Conservation (phyloP, 805 yeast genomes). For the Monosporozyma aerobia region DNA sequence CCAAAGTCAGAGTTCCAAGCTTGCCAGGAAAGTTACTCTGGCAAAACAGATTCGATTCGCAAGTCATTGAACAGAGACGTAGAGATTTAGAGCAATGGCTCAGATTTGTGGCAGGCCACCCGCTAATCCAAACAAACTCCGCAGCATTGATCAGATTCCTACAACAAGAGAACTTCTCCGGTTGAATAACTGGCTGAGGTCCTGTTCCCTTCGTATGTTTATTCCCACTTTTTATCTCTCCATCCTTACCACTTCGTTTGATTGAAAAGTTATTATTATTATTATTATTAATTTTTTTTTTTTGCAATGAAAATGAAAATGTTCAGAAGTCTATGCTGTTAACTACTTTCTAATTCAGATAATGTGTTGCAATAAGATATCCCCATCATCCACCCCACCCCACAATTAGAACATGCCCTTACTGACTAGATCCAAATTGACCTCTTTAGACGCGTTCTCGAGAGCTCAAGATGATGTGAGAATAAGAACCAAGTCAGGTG, state of each 20-base stretch:
- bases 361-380: no score
- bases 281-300: neutral
- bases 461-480: slow-evolving; percentile 91
- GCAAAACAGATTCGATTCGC: slow-evolving; percentile 66
- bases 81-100: slow-evolving; percentile 78
- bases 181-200: slow-evolving; percentile 7
- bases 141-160: slow-evolving; percentile 71
- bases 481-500: slow-evolving; percentile 83
- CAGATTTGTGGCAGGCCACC: slow-evolving; percentile 80
- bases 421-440: slow-evolving; percentile 24
- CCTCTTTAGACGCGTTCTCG: slow-evolving; percentile 78
- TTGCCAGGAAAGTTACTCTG: slow-evolving; percentile 82
- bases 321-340: neutral
- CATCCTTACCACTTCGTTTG: neutral
- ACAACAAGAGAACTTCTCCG: slow-evolving; percentile 55
- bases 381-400: neutral
- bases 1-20: slow-evolving; percentile 71
- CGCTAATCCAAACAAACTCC: slow-evolving; percentile 81
- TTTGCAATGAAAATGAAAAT: neutral
- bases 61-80: slow-evolving; percentile 74
- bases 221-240: neutral
- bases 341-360: no score
- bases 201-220: neutral
- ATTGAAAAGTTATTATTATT: neutral
- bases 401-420: neutral